Evolutionary conservation across 1,284 basidiomycete species (phyloP).

Genomic region (Apiotrichum brassicae): DNA sequence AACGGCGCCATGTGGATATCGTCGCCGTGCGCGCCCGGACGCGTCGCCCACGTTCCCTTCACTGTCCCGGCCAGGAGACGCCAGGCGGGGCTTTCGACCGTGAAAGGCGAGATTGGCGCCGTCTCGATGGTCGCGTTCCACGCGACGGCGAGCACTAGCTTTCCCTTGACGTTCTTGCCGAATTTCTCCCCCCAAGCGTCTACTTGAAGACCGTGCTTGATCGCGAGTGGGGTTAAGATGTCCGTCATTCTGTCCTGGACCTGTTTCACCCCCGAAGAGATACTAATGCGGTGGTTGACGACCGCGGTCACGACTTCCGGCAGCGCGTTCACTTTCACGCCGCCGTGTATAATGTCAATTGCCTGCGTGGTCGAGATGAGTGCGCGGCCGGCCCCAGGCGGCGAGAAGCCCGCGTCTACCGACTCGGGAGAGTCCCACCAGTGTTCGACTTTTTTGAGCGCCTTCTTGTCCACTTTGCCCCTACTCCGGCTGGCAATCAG

Average conservation of each 20-base stretch:
- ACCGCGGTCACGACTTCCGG: conserved; percentile 39
- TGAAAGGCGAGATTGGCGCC: conserved; percentile 40
- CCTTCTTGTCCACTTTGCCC: conserved; percentile 29
- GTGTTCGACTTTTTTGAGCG: conserved; percentile 27
- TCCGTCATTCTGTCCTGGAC: conserved; percentile 31
- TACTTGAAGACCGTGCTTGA: conserved; percentile 35
- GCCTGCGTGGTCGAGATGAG: conserved; percentile 42
- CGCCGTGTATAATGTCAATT: conserved; percentile 40
- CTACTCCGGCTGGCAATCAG: conserved; percentile 19
- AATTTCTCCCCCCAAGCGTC: conserved; percentile 32
- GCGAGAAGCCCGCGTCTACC: conserved; percentile 16
- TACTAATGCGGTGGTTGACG: conserved; percentile 42
- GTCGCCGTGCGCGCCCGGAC: conserved; percentile 12
- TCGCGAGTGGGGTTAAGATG: conserved; percentile 29
- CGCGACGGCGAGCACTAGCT: conserved; percentile 28
- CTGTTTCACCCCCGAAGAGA: conserved; percentile 30
- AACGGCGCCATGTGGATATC: conserved; percentile 7
- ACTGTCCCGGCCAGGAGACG: conserved; percentile 34
- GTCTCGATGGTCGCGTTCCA: conserved; percentile 39
- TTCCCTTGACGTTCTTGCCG: conserved; percentile 14
- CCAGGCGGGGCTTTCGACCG: conserved; percentile 34
- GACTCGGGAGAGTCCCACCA: conserved; percentile 22
- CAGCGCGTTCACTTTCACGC: conserved; percentile 43
- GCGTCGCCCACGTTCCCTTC: conserved; percentile 28
- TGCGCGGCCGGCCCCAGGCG: conserved; percentile 19